Evolutionary conservation across 441 rosid genomes (phyloP), one percentile per base, ranked within the genome.

Genomic region (Monsonia emarginata): DNA sequence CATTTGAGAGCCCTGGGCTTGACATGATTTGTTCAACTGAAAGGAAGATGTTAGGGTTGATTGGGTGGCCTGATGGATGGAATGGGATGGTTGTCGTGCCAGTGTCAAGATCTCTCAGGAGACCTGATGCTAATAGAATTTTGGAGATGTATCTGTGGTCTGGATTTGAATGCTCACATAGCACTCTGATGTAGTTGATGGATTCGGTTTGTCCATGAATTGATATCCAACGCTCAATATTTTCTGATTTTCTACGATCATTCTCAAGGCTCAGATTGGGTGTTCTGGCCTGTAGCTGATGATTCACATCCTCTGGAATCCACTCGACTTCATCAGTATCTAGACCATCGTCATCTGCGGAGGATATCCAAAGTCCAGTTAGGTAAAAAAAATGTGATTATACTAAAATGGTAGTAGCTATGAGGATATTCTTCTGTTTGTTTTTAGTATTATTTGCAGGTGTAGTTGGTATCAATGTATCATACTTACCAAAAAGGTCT

Each of bases 121-220:
- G 75, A 72, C 88, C 87, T 69, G 96, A 82, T 65, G 85, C 95
- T 54, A 75, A 74, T 65, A 89, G 62, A 71, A 88, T 77, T 78
- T 95, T 87, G 40, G 75, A 76, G 64, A 88, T 86, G 84, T 88
- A 91, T 80, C 76, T 72, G 78, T 85, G 93, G 61, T 86, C 92
- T 14, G 78, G 81, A 72, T 80, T 86, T 64, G 75, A 64, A 63
- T 69, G 28, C 31, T 78, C 78, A 42, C 66, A 72, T 42, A 36
- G 46, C 10, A 73, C n/a, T 61, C 70, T 72, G 5, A 58, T 67
- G 72, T 72, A 78, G 57, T 79, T 73, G n/a, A 61, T 70, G 48
- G 75, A 66, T 75, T 70, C 76, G 59, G 78, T 74, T 58, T 74
- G 50, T 48, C 16, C 60, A 42, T 66, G 73, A 66, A 73, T 69